Conservation (phyloP, 2,329 filamentous ascomycete genomes). For the Scytalidium lignicola region DNA sequence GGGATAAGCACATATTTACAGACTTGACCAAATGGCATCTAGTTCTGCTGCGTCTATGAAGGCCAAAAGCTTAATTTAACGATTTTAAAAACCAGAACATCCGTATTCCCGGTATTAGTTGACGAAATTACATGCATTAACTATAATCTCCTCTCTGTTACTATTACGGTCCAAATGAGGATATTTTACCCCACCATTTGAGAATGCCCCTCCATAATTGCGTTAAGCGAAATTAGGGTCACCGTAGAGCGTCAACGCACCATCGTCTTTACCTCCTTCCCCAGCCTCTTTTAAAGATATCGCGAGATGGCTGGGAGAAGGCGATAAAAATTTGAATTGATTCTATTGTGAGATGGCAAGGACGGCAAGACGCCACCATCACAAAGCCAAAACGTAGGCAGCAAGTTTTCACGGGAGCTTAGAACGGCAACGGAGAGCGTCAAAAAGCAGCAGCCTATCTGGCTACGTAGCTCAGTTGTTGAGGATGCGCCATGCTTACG, state of each 20-base stretch:
- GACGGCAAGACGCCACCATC: too few species aligned
- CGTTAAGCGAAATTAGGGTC: neutral
- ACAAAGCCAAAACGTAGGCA: neutral
- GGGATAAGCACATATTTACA: neutral
- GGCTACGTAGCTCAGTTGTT: neutral
- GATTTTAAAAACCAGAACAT: neutral
- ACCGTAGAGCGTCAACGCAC: neutral
- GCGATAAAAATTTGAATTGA: neutral
- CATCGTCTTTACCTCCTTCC: neutral
- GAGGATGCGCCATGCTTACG: neutral
- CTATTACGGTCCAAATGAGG: neutral
- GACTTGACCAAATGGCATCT: neutral
- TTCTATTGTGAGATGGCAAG: neutral
- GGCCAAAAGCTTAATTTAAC: neutral
- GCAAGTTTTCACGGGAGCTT: neutral
- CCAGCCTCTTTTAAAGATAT: neutral
- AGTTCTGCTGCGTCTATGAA: neutral
- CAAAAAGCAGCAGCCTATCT: neutral
- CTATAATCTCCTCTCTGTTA: neutral
- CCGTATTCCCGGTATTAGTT: neutral
- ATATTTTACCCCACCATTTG: neutral
- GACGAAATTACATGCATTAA: neutral
- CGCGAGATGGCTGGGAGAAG: neutral
- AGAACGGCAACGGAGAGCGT: neutral
- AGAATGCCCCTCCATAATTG: neutral